These are phyloP conservation scores for Asclepias syriaca DNA, from an alignment of 257 asterid genomes.

Conservation along the genomic window DNA sequence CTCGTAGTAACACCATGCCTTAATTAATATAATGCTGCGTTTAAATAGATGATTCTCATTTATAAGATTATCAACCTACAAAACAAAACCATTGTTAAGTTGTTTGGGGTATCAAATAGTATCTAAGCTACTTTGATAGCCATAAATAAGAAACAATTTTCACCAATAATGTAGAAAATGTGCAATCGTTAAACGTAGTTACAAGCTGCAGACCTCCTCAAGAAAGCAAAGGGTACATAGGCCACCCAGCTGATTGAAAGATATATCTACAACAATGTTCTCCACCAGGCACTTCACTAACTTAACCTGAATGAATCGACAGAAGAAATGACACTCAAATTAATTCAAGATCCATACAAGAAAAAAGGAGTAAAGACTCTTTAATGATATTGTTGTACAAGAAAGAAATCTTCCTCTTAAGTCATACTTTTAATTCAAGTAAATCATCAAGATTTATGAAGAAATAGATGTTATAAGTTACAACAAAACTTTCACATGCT, in stretches of 20 bases:
- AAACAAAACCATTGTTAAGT: constrained; percentile 15
- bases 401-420: neutral
- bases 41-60: constrained; percentile 80
- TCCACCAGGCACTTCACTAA: constrained; percentile 87
- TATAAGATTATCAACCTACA: constrained; percentile 75
- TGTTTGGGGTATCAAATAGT: neutral
- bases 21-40: constrained; percentile 86
- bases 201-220: constrained; percentile 57
- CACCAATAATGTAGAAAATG: neutral
- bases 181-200: constrained; percentile 7
- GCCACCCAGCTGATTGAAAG: constrained; percentile 95
- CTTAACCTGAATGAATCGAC: constrained; percentile 52
- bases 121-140: constrained; percentile 3
- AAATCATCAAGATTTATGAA: neutral
- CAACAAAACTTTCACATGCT: neutral
- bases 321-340: constrained; percentile 5
- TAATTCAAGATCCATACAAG: constrained; percentile 10
- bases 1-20: constrained; percentile 99
- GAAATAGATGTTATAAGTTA: neutral
- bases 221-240: constrained; percentile 90
- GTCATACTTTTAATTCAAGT: neutral
- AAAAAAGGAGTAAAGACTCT: neutral
- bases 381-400: neutral
- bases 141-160: neutral
- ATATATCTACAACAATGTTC: constrained; percentile 90